Evolutionary conservation across 495 filamentous ascomycete species (phyloP).

Genomic region (Trichoderma erinaceum): DNA sequence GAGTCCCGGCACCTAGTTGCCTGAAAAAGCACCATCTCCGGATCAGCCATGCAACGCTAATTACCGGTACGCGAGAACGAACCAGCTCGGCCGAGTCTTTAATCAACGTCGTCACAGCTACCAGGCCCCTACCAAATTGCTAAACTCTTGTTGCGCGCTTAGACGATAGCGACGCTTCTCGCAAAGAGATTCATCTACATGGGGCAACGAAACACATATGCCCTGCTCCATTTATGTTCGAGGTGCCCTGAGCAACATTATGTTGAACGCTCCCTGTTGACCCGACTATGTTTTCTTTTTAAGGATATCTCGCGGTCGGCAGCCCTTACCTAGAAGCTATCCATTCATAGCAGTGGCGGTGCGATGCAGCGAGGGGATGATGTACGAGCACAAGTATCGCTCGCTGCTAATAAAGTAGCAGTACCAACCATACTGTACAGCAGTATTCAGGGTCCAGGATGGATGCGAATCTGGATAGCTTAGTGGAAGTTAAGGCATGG

Average conservation of each 20-base stretch:
- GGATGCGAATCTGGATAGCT: background rate
- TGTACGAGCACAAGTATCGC: background rate
- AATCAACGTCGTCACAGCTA: background rate
- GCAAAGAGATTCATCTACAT: too few species aligned
- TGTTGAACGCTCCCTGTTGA: too few species aligned
- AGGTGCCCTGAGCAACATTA: too few species aligned
- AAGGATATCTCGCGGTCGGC: too few species aligned
- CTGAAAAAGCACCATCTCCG: conserved; percentile 11
- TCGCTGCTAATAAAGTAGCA: background rate
- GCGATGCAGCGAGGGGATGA: background rate
- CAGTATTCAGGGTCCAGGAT: background rate
- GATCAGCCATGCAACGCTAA: conserved; percentile 14
- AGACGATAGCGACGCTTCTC: background rate
- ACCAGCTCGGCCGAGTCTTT: conserved; percentile 11
- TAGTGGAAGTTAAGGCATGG: background rate
- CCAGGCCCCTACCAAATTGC: background rate
- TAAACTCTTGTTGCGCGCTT: background rate
- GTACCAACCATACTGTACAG: too few species aligned
- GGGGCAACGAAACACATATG: too few species aligned
- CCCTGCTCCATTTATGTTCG: too few species aligned
- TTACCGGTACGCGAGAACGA: conserved; percentile 6
- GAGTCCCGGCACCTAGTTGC: background rate
- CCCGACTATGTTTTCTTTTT: too few species aligned
- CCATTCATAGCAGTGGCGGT: too few species aligned
- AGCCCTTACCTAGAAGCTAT: too few species aligned